These are phyloP conservation scores for Acmispon strigosus DNA, from an alignment of 306 rosid species.

Conservation along the genomic window DNA sequence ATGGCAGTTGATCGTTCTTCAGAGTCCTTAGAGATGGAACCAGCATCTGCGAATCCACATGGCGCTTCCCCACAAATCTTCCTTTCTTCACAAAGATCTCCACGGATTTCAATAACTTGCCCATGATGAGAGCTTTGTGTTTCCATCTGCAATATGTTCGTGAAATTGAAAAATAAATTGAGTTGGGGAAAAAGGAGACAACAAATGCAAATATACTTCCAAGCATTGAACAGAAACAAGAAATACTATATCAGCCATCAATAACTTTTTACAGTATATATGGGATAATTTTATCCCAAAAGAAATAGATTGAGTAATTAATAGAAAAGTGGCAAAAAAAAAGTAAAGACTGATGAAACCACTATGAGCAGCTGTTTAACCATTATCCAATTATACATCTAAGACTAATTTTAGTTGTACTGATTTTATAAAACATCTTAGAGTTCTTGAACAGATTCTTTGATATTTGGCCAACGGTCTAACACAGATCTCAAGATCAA, in stretches of 20 bases:
- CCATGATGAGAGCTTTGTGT: slow-evolving; percentile 25
- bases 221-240: slow-evolving; percentile 1
- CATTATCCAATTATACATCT: slow-evolving; percentile 1
- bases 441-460: not conserved
- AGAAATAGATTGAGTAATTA: not conserved
- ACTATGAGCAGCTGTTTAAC: not conserved
- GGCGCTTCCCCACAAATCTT: slow-evolving; percentile 71
- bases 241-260: not conserved
- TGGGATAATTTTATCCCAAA: not conserved
- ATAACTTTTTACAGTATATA: not conserved
- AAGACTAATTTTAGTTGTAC: not conserved
- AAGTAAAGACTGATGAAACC: not conserved
- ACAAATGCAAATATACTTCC: not conserved
- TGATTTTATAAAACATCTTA: slow-evolving; percentile 8
- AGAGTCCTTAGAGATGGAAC: slow-evolving; percentile 51
- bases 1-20: slow-evolving; percentile 56
- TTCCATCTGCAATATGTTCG: slow-evolving; percentile 49
- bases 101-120: slow-evolving; percentile 49
- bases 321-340: not conserved
- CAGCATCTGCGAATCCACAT: slow-evolving; percentile 62
- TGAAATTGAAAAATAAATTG: not conserved
- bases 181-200: slow-evolving; percentile 1
- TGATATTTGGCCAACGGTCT: not conserved
- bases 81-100: slow-evolving; percentile 36
- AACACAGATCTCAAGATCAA: not conserved